Conservation (phyloP, 495 filamentous ascomycete species). For the Oidiodendron maius region DNA sequence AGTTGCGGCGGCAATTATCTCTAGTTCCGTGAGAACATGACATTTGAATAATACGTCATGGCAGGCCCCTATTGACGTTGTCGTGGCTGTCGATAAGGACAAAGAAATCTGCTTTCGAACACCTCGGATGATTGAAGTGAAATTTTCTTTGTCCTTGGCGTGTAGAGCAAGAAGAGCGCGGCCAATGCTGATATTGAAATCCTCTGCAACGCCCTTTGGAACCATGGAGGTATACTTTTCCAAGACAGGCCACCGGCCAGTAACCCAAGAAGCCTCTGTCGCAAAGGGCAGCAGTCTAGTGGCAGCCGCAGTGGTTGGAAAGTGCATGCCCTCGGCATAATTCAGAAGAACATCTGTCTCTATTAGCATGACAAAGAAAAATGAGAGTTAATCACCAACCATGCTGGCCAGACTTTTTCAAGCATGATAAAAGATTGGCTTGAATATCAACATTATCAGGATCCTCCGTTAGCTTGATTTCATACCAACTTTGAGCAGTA, state of each 20-base stretch:
- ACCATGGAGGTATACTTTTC: conserved; percentile 58
- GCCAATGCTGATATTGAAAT: conserved; percentile 81
- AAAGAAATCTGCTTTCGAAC: conserved; percentile 66
- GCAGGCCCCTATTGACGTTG: conserved; percentile 70
- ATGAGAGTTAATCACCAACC: conserved; percentile 25
- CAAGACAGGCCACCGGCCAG: conserved; percentile 70
- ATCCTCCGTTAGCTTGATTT: conserved; percentile 72
- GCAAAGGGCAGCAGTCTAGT: conserved; percentile 69
- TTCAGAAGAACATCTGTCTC: conserved; percentile 64
- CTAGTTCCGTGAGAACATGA: conserved; percentile 82
- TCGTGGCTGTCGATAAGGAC: conserved; percentile 65
- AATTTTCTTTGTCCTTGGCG: conserved; percentile 43
- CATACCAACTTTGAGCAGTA: conserved; percentile 97
- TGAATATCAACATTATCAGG: conserved; percentile 74
- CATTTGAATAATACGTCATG: conserved; percentile 78
- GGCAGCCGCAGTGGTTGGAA: conserved; percentile 36
- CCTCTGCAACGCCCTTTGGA: conserved; percentile 46
- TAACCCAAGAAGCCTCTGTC: conserved; percentile 87
- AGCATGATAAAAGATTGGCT: conserved; percentile 75
- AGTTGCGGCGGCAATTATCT: conserved; percentile 58
- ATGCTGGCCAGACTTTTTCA: conserved; percentile 89
- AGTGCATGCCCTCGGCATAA: conserved; percentile 70
- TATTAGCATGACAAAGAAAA: background rate
- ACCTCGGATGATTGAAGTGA: conserved; percentile 51
- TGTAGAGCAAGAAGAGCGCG: conserved; percentile 62